Evolutionary conservation across 2,329 filamentous ascomycete genomes (phyloP), one percentile per base, ranked within the genome.

Genomic region (Ascochyta pisi): DNA sequence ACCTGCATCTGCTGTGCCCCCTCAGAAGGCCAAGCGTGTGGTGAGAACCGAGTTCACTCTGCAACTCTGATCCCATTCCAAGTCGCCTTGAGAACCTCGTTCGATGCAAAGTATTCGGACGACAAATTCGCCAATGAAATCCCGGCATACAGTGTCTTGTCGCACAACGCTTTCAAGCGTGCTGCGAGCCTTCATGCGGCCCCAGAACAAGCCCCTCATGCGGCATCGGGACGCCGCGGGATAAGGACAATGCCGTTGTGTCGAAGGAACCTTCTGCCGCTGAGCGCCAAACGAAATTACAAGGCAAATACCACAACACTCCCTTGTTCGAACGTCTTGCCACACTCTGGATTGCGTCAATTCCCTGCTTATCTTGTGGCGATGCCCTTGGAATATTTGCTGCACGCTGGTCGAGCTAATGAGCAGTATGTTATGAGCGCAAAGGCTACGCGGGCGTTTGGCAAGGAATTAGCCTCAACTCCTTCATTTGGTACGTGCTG

Each of bases 1-100:
- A 47, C 47, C 37, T 50, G 53, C 53, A 47, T 50, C 47, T 50
- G 53, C 53, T 50, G 53, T 56, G 31, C 46, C 46, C 41, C 41
- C 53, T 47, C 33, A 29, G 24, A 9, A 37, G 10, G 3, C 44
- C 24, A 37, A 31, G 47, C 53, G 37, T 37, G 16, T 46, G 31
- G 27, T 47, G 24, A 56, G 41, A 12, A 16, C 53, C 37, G 53
- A 56, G 41, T 47, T 45, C 35, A 31, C 16, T 42, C 47, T 50
- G 53, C 53, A 42, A 50, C 31, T 33, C n/a, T 47, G 24, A 50
- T 56, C 53, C 41, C 35, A 42, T 47, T 33, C 47, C 31, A 46
- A 42, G 4, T 34, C 10, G 16, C 33, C 53, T 35, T 27, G 19
- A 56, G 47, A 46, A 38, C 31, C 16, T 29, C 31, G 19, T 24